Evolutionary conservation across 345 rosid species (phyloP), one percentile per base, ranked within the genome.

Genomic region (Murraya koenigii): DNA sequence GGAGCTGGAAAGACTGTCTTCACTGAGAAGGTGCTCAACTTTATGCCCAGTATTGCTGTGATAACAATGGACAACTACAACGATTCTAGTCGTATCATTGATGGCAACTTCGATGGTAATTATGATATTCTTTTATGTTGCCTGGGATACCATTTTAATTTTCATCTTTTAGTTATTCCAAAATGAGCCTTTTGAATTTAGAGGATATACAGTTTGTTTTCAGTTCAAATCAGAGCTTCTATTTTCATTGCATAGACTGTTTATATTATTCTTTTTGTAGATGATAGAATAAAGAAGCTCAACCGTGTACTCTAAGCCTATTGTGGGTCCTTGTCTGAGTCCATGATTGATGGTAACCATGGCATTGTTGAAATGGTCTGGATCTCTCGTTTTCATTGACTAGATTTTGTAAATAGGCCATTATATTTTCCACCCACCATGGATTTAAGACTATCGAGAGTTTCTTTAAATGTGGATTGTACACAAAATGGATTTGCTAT

Each of bases 1-100:
- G 99, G 99, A 35, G 99, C 99, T 75, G 99, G 99, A 23, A 96
- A 96, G 80, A 94, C 99, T 5, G 92, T 94, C 35, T 94, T 96
- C 84, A 92, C 99, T 4, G 99, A 96, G 82, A 96, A 96, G 80
- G 84, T 96, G 76, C 91, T 92, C 67, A 90, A 85, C 77, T 96
- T 96, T 73, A 89, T 94, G 97, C 98, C 99, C 62, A 94, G 98
- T 82, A 88, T 96, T 83, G 97, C 93, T 70, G 91, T 96, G 79
- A 88, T 96, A 68, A 82, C 92, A 47, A 94, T 96, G 99, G 99
- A 96, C 76, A 92, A 92, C 82, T 96, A 92, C 79, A 96, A 96
- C 80, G 99, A 96, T 83, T 68, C 95, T 41, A 88, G 93, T 72
- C 90, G 98, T 59, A 89, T 96, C 23, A 88, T 96, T 41, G 99